phyloP scores from a whole-genome alignment of 148 eudicot genomes.

The Chenopodium suecicum region DNA sequence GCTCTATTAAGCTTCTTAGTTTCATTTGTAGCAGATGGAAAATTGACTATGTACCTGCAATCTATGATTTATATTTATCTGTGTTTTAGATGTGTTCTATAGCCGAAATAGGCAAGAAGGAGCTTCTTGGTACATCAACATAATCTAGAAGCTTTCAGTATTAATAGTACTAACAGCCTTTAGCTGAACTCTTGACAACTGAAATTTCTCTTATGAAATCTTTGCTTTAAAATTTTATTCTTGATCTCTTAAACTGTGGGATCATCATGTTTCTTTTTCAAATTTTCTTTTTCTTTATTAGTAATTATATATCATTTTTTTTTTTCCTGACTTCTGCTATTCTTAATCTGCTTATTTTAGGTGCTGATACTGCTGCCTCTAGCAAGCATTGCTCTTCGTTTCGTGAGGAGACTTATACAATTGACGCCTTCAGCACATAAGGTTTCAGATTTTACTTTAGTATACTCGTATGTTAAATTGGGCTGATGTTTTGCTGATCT shows the following conservation, averaged over 20 bases:
- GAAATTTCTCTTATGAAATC: not conserved
- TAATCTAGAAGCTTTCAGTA: not conserved
- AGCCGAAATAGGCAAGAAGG: not conserved
- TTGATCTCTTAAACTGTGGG: not conserved
- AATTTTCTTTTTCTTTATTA: not conserved
- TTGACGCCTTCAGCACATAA: slow-evolving; percentile 66
- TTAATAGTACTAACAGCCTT: not conserved
- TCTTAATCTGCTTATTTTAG: slow-evolving; percentile 35
- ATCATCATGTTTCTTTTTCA: not conserved
- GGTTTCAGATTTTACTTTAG: slow-evolving; percentile 41
- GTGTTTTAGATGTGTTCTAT: not conserved
- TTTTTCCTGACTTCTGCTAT: not conserved
- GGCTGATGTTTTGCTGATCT: not conserved
- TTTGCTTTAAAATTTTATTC: not conserved
- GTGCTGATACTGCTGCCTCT: slow-evolving; percentile 79
- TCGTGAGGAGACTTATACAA: slow-evolving; percentile 74
- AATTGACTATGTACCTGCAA: not conserved
- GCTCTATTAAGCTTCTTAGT: not conserved
- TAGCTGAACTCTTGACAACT: not conserved
- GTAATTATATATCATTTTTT: not conserved
- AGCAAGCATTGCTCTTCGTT: slow-evolving; percentile 79
- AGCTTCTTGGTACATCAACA: not conserved
- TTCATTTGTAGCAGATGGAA: not conserved
- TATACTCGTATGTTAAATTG: slow-evolving; percentile 7
- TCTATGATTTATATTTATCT: not conserved